These are phyloP conservation scores for Jamesozyma lodderae DNA, from an alignment of 805 yeast species.

Conservation along the genomic window DNA sequence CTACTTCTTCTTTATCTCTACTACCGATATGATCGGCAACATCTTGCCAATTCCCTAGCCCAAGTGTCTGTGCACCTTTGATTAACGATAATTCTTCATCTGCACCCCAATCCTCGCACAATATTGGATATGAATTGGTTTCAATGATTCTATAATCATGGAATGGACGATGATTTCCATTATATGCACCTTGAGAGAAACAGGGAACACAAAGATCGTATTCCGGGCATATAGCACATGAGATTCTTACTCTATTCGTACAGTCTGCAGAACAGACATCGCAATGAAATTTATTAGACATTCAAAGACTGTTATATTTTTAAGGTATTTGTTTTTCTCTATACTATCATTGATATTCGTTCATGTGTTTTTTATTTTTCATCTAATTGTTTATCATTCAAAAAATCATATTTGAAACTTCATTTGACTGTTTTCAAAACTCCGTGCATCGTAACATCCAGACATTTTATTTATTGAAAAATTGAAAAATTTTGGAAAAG, in stretches of 20 bases:
- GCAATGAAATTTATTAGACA: conserved; percentile 65
- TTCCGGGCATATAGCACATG: conserved; percentile 88
- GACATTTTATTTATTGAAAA: too few relatives aligned
- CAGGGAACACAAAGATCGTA: conserved; percentile 98
- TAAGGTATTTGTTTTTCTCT: too few relatives aligned
- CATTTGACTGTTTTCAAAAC: too few relatives aligned
- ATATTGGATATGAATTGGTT: conserved; percentile 90
- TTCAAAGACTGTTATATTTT: too few relatives aligned
- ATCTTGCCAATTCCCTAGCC: conserved; percentile 97
- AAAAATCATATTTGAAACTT: too few relatives aligned
- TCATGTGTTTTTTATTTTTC: too few relatives aligned
- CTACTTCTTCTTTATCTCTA: conserved; percentile 85
- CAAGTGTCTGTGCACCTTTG: conserved; percentile 86
- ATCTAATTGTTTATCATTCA: too few relatives aligned
- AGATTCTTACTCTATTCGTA: conserved; percentile 80
- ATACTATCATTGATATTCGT: too few relatives aligned
- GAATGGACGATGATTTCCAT: conserved; percentile 86
- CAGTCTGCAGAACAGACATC: conserved; percentile 96
- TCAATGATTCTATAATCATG: conserved; percentile 90
- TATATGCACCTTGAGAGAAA: conserved; percentile 71
- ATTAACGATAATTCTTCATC: conserved; percentile 86
- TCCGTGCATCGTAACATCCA: too few relatives aligned
- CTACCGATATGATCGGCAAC: conserved; percentile 95
- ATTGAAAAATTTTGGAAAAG: too few relatives aligned
- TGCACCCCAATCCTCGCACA: conserved; percentile 92